Evolutionary conservation across 2,329 filamentous ascomycete species (phyloP).

Genomic region (Kalaharituber pfeilii): DNA sequence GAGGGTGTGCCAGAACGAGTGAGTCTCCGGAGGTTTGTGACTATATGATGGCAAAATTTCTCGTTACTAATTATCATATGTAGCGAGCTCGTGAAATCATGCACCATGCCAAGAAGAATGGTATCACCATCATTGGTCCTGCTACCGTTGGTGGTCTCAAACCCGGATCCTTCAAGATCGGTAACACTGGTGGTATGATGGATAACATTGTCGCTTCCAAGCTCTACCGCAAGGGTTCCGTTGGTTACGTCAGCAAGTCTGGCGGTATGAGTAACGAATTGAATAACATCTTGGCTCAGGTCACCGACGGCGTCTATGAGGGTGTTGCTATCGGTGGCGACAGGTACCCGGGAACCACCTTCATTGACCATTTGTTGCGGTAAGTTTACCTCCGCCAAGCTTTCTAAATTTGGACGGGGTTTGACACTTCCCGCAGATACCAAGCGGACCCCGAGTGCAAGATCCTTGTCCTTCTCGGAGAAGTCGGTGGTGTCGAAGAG

Average conservation of each 20-base stretch:
- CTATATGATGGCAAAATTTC: not conserved
- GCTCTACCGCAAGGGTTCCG: conserved; percentile 97
- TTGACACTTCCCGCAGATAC: conserved; percentile 34
- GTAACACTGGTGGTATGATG: conserved; percentile 99
- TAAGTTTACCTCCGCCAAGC: conserved; percentile 6
- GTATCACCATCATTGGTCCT: conserved; percentile 94
- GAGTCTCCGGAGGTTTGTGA: conserved; percentile 35
- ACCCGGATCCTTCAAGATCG: conserved; percentile 98
- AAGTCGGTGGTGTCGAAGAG: conserved; percentile 98
- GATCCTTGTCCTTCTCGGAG: conserved; percentile 86
- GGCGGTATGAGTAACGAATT: conserved; percentile 99
- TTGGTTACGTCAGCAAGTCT: conserved; percentile 99
- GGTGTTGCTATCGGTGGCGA: conserved; percentile 99
- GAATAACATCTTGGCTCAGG: conserved; percentile 97
- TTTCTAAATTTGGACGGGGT: not conserved
- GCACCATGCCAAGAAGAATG: conserved; percentile 93
- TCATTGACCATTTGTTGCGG: conserved; percentile 94
- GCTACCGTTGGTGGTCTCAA: conserved; percentile 99
- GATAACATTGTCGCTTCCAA: conserved; percentile 99
- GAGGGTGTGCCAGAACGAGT: conserved; percentile 97
- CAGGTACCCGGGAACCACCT: conserved; percentile 94
- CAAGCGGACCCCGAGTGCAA: conserved; percentile 95
- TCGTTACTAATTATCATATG: conserved; percentile 22
- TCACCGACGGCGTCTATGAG: conserved; percentile 95
- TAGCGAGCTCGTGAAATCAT: conserved; percentile 95